Conservation (phyloP, 805 yeast genomes). For the Barnettozyma siamensis region DNA sequence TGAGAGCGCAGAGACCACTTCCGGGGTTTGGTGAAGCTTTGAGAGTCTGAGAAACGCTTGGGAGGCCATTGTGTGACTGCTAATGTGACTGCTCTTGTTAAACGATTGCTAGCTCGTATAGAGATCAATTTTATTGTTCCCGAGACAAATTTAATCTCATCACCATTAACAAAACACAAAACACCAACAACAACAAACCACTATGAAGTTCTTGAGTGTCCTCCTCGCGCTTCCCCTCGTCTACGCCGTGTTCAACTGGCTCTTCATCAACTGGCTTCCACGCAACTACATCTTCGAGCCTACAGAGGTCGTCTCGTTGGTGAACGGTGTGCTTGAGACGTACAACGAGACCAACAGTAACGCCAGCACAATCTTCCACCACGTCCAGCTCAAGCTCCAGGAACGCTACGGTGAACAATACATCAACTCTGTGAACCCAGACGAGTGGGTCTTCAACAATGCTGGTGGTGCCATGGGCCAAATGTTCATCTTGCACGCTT, state of each 20-base stretch:
- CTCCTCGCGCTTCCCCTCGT: constrained; percentile 8
- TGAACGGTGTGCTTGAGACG: constrained; percentile 44
- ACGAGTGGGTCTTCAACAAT: constrained; percentile 93
- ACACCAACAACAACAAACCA: neutral
- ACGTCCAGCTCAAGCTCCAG: constrained; percentile 52
- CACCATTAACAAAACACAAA: too few relatives aligned
- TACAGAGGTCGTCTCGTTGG: constrained; percentile 49
- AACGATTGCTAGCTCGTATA: neutral
- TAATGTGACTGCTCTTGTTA: too few relatives aligned
- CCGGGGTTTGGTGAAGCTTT: neutral
- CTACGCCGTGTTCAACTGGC: constrained; percentile 32
- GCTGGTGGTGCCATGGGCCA: constrained; percentile 99
- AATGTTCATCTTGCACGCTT: constrained; percentile 93
- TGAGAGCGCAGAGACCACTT: neutral
- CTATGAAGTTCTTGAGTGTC: constrained; percentile 2
- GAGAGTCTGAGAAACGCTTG: constrained; percentile 7
- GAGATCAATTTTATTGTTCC: neutral
- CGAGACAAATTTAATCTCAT: neutral
- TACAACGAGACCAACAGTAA: constrained; percentile 46
- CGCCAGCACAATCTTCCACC: constrained; percentile 57
- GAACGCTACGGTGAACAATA: constrained; percentile 64
- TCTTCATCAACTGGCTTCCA: constrained; percentile 66
- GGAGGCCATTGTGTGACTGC: constrained; percentile 5
- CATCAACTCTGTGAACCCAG: constrained; percentile 64
- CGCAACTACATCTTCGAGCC: constrained; percentile 65